phyloP scores from a whole-genome alignment of 495 filamentous ascomycete species.

The Hypoxylon fragiforme region DNA sequence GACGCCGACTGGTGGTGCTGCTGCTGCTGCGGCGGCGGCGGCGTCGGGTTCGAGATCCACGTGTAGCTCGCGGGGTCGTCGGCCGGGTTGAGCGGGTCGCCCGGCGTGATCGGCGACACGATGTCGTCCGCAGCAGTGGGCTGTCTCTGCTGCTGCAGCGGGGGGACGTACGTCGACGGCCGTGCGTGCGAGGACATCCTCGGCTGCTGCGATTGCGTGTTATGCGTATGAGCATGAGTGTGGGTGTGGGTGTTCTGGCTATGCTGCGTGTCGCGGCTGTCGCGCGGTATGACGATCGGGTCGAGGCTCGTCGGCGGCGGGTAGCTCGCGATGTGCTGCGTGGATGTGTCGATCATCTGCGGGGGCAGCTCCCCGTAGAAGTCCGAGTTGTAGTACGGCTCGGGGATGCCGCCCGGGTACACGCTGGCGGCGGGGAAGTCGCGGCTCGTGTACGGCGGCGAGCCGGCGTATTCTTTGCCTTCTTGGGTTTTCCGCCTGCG shows the following conservation, averaged over 20 bases:
- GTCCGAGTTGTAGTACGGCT: slow-evolving; percentile 32
- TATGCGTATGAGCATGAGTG: not conserved
- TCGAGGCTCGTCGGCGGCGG: slow-evolving; percentile 13
- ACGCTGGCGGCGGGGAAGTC: slow-evolving; percentile 15
- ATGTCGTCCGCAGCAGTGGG: slow-evolving; percentile 35
- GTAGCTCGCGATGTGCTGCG: slow-evolving; percentile 26
- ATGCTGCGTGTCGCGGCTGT: not conserved
- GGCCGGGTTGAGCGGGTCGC: slow-evolving; percentile 27
- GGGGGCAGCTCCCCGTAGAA: slow-evolving; percentile 39
- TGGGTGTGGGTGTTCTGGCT: not conserved
- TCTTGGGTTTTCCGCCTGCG: slow-evolving; percentile 11
- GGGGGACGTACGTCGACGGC: too few species aligned
- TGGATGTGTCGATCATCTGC: slow-evolving; percentile 29
- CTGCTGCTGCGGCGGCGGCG: slow-evolving; percentile 37
- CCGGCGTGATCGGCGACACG: slow-evolving; percentile 35
- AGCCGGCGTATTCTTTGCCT: slow-evolving; percentile 19
- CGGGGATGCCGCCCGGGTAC: slow-evolving; percentile 21
- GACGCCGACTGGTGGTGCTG: too few species aligned
- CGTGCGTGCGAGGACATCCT: too few species aligned
- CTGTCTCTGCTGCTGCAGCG: too few species aligned
- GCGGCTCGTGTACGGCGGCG: slow-evolving; percentile 15
- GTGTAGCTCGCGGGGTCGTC: slow-evolving; percentile 35
- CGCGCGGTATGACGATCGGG: slow-evolving; percentile 7
- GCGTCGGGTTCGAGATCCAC: slow-evolving; percentile 36
- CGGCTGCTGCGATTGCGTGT: not conserved